Conservation (phyloP, 2,329 filamentous ascomycete genomes). For the Penicillium oxalicum region DNA sequence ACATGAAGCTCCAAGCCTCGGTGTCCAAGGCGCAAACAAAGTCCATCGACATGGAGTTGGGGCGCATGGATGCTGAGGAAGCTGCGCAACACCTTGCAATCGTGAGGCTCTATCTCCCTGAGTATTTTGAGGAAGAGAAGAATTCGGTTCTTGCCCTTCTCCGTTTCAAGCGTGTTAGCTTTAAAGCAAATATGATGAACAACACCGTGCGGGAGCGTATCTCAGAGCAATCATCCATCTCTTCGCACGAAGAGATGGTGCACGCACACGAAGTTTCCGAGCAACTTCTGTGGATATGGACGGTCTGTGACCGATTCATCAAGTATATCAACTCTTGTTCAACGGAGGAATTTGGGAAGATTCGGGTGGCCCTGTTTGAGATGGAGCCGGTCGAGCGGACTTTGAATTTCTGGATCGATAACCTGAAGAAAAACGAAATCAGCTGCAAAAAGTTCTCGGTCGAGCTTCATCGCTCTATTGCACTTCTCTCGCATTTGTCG, state of each 20-base stretch:
- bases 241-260: conserved; percentile 70
- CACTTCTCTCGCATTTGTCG: conserved; percentile 77
- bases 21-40: conserved; percentile 89
- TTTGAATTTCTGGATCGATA: conserved; percentile 82
- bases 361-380: conserved; percentile 76
- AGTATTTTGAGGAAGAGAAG: conserved; percentile 70
- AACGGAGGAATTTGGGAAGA: conserved; percentile 68
- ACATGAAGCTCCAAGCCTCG: conserved; percentile 85
- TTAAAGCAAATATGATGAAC: conserved; percentile 77
- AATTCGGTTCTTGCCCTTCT: conserved; percentile 86
- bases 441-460: conserved; percentile 76
- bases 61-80: conserved; percentile 81
- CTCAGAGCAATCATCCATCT: conserved; percentile 59
- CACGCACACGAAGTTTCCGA: conserved; percentile 75
- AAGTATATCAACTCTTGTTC: conserved; percentile 74
- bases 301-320: conserved; percentile 78
- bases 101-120: conserved; percentile 80
- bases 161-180: conserved; percentile 77
- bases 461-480: conserved; percentile 76
- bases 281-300: conserved; percentile 75
- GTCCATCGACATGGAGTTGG: conserved; percentile 84
- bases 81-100: conserved; percentile 83
- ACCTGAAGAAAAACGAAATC: conserved; percentile 73
- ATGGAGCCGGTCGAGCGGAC: conserved; percentile 86
- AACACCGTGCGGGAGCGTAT: conserved; percentile 74